Evolutionary conservation across 2,329 filamentous ascomycete genomes (phyloP).

Genomic region (Aspergillus sp.): DNA sequence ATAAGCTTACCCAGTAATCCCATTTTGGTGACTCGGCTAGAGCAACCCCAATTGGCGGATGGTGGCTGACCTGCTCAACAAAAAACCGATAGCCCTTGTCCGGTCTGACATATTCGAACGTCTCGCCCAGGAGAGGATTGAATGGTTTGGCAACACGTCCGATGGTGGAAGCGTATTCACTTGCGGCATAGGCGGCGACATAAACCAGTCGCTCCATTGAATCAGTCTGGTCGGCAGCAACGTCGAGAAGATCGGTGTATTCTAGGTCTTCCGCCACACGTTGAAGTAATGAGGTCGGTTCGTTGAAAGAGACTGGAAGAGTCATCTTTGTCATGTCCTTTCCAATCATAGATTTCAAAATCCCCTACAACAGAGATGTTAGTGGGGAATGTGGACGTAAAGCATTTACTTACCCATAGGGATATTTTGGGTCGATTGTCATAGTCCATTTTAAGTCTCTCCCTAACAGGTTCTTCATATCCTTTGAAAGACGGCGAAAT

Average conservation of each 20-base stretch:
- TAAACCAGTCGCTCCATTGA: constrained; percentile 91
- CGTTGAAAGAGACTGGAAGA: constrained; percentile 95
- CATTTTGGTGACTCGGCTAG: constrained; percentile 90
- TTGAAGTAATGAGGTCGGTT: constrained; percentile 92
- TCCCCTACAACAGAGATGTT: constrained; percentile 60
- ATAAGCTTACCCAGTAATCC: constrained; percentile 72
- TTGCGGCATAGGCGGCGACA: constrained; percentile 91
- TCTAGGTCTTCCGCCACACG: constrained; percentile 98
- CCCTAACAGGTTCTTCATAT: constrained; percentile 85
- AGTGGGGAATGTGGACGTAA: not conserved
- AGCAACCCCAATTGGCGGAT: constrained; percentile 90
- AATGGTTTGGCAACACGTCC: constrained; percentile 97
- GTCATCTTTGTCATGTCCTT: constrained; percentile 99
- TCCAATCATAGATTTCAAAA: constrained; percentile 98
- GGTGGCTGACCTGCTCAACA: constrained; percentile 96
- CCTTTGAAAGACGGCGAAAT: constrained; percentile 79
- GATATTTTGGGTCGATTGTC: constrained; percentile 93
- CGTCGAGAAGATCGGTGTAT: constrained; percentile 88
- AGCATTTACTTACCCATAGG: constrained; percentile 72
- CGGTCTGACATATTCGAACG: constrained; percentile 91
- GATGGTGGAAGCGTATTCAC: constrained; percentile 95
- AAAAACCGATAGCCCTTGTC: constrained; percentile 99
- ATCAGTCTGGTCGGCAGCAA: constrained; percentile 79
- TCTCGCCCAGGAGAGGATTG: constrained; percentile 93
- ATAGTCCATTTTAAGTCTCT: constrained; percentile 80